Evolutionary conservation across 441 rosid genomes (phyloP), one percentile per base, ranked within the genome.

Genomic region (Gossypium davidsonii): DNA sequence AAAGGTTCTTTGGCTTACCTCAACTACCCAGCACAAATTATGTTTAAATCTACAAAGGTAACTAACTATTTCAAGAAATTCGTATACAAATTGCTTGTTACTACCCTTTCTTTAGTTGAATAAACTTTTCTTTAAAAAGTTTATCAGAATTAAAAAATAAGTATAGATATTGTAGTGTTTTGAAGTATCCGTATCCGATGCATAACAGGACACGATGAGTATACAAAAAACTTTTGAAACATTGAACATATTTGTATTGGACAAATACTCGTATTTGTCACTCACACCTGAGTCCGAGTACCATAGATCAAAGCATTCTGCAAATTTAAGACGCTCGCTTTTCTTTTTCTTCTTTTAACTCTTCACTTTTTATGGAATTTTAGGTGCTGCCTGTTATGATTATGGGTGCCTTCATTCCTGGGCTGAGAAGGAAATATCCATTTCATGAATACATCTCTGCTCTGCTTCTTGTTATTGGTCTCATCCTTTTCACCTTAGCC

Each of bases 1-100:
- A 93, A 93, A 77, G 97, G 98, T 4, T 93, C 98, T 23, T 79
- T 93, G 78, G 98, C 98, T 79, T 91, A 85, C 57, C 94, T 93
- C 10, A 93, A 93, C 78, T 93, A 93, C 76, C 98, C 98, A 4
- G 98, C 98, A 14, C 98, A 93, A 74, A 85, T 93, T 83, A 93
- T 93, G 97, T 91, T 93, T 74, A 93, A 93, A 82, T 91, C 98
- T 83, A 91, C 97, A 62, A 91, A 93, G 95, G 98, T 88, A 81
- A 37, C 8, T 11, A 2, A 25, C 21, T 20, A 52, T 15, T 17
- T 21, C 51, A 48, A 20, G 11, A n/a, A 65, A 42, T 46, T 65
- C 21, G 18, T 21, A 2, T 65, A 65, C 2, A 65, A 18, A 5
- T 44, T 64, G 69, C 52, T 42, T 64, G 11, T 64, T 20, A 1